A percentile compares a stretch with the other conserved stretches of the same genome.
These are phyloP conservation scores for Nitzschia palea DNA, from an alignment of 108 stramenopile genomes.

Conservation along the genomic window DNA sequence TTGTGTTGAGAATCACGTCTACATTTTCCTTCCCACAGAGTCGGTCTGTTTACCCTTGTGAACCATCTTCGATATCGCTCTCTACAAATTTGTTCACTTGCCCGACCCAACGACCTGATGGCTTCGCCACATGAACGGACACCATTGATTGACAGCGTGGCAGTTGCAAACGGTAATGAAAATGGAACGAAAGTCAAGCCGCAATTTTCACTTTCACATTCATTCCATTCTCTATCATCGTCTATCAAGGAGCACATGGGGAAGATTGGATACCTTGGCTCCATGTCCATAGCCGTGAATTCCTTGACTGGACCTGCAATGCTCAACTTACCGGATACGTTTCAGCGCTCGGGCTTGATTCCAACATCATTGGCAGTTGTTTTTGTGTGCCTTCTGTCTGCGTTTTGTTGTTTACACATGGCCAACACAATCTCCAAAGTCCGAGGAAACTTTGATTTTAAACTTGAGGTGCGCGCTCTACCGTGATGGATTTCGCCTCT, in stretches of 20 bases:
- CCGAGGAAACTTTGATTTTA: slow-evolving; percentile 47
- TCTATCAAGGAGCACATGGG: slow-evolving; percentile 7
- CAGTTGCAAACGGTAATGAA: no score
- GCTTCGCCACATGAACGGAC: slow-evolving; percentile 4
- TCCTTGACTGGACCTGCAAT: slow-evolving; percentile 77
- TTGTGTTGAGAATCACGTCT: no score
- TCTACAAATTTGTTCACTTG: no score
- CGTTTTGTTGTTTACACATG: slow-evolving; percentile 64
- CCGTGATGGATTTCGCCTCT: background rate
- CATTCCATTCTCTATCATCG: background rate
- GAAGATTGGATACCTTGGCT: slow-evolving; percentile 52
- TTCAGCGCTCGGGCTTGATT: slow-evolving; percentile 67
- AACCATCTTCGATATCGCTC: no score
- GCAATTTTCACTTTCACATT: slow-evolving; percentile 2
- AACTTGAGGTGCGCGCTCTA: slow-evolving; percentile 28
- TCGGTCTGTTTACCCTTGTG: no score
- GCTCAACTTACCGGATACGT: slow-evolving; percentile 67
- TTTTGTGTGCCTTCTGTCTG: slow-evolving; percentile 60
- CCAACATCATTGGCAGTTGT: slow-evolving; percentile 51
- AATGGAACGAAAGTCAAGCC: background rate
- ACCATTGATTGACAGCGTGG: no score
- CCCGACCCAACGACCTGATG: no score
- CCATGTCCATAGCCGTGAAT: slow-evolving; percentile 67
- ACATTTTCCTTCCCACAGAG: no score
- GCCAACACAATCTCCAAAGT: slow-evolving; percentile 68